Evolutionary conservation across 176 grass and related monocot genomes (phyloP), one percentile per base, ranked within the genome.

Genomic region (Echinochloa phyllopogon): DNA sequence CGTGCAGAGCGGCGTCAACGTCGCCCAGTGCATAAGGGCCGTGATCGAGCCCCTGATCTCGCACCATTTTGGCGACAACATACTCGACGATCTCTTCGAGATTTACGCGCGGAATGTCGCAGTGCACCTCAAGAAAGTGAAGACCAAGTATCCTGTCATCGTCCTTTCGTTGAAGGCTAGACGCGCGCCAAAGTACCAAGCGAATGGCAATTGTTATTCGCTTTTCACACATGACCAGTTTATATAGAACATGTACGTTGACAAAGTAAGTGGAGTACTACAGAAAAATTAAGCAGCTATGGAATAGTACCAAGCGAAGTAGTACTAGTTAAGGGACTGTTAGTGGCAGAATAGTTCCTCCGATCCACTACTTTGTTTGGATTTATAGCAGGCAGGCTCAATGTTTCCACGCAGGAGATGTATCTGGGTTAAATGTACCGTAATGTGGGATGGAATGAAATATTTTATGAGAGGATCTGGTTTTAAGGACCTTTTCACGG

Each of bases 11-110:
- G 91, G 86, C n/a, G 29, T 49, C 60, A 91, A 89, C 49, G 74
- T 88, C 51, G 83, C 84, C 33, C 85, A n/a, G 33, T 36, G 1
- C 56, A 53, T 91, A 29, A 60, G 94, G 48, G 86, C 91, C 0
- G 94, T 85, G 82, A 10, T 57, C 0, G 87, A 76, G 59, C 69
- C 89, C 0, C 65, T 91, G 10, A 74, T 95, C 71, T 38, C 10
- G 2, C 23, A 16, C 20, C 77, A 89, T 61, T 89, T 96, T 39
- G 91, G 84, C 8, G 56, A 72, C 2, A 21, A 13, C 13, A 55
- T 97, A 11, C 49, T 91, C 3, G 82, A 93, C 53, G 86, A 91
- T 0, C 80, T 97, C 44, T 97, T 97, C 48, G 20, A 72, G 47
- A 63, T 76, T 14, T 88, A 83, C 50, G 82, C 81, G 6, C 57